phyloP scores from a whole-genome alignment of 257 asterid species.

The Solanum chilense region DNA sequence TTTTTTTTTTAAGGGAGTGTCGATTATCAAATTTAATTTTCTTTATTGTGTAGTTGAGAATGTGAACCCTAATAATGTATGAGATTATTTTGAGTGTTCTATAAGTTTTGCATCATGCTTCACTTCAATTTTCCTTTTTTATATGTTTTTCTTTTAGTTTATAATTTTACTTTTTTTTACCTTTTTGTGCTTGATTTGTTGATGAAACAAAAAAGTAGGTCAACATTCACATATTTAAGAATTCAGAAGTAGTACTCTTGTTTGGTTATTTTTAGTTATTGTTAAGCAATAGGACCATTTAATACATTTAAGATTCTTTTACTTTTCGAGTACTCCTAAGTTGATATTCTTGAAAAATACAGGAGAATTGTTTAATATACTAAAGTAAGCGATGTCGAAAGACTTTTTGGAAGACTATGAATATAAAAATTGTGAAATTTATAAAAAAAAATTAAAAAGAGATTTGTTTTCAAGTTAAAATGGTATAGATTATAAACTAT shows the following conservation, averaged over 20 bases:
- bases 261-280: not conserved
- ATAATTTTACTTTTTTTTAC: not conserved
- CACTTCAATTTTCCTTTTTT: not conserved
- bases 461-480: not conserved
- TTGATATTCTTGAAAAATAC: not conserved
- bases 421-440: not conserved
- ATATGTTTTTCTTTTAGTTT: not conserved
- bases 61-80: not conserved
- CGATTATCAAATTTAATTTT: not conserved
- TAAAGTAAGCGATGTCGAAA: not conserved
- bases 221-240: not conserved
- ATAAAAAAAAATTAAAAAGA: too few species aligned
- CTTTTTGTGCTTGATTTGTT: not conserved
- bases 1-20: fast-evolving
- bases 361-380: not conserved
- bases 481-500: not conserved
- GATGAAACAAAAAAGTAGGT: not conserved
- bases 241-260: not conserved
- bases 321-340: not conserved
- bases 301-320: not conserved
- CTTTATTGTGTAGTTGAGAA: not conserved
- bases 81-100: not conserved
- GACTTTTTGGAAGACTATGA: too few species aligned
- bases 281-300: not conserved
- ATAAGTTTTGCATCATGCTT: not conserved